A percentile compares a stretch with the other conserved stretches of the same genome.
phyloP scores from a whole-genome alignment of 495 filamentous ascomycete genomes.

The Aspergillus hancockii region DNA sequence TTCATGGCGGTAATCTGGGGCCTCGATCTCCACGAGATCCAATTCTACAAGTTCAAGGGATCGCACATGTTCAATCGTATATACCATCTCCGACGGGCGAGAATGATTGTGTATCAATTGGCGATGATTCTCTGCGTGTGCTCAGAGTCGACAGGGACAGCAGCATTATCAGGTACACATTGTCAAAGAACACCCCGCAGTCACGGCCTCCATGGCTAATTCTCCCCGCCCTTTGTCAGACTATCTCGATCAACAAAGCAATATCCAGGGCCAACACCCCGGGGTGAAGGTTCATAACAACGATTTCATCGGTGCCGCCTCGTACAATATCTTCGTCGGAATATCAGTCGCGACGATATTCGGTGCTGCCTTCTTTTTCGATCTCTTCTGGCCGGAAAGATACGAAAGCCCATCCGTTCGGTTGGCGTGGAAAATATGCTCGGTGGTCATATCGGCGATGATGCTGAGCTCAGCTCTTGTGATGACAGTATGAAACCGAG shows the following conservation, averaged over 20 bases:
- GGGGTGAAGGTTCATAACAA: constrained; percentile 43
- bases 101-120: constrained; percentile 55
- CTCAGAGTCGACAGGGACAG: constrained; percentile 51
- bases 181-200: neutral
- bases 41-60: constrained; percentile 52
- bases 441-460: constrained; percentile 41
- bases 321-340: constrained; percentile 55
- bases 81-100: constrained; percentile 51
- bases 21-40: constrained; percentile 50
- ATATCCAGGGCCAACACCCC: constrained; percentile 32
- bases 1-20: constrained; percentile 52
- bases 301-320: constrained; percentile 47
- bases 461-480: constrained; percentile 42
- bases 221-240: constrained; percentile 24
- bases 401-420: constrained; percentile 42
- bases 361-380: constrained; percentile 55
- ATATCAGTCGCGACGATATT: constrained; percentile 56
- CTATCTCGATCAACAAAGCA: constrained; percentile 49
- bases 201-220: constrained; percentile 1
- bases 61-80: constrained; percentile 51
- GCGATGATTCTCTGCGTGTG: constrained; percentile 55
- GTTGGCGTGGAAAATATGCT: constrained; percentile 49
- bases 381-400: constrained; percentile 54
- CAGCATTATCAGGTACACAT: constrained; percentile 45
- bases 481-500: constrained; percentile 33